A percentile compares a stretch with the other conserved stretches of the same genome.
Conservation (phyloP, 2,329 filamentous ascomycete species). For the Pseudogymnoascus sp. region DNA sequence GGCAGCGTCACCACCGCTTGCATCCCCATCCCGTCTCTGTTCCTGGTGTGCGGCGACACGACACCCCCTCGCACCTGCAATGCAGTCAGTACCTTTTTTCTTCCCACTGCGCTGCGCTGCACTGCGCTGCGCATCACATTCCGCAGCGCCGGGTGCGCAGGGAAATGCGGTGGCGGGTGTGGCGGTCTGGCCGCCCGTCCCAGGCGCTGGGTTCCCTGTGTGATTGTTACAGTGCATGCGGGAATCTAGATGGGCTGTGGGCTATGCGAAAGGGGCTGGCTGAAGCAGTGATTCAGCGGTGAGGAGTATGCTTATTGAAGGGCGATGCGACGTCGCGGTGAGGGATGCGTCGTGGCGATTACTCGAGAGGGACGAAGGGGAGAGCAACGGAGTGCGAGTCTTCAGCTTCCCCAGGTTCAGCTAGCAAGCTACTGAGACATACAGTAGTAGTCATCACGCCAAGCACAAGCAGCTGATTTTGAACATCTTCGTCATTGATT, state of each 20-base stretch:
- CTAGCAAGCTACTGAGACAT: neutral
- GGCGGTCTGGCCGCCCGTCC: neutral
- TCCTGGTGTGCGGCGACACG: too few relatives aligned
- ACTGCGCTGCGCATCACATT: neutral
- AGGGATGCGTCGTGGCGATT: neutral
- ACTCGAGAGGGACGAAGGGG: neutral
- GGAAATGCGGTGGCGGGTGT: neutral
- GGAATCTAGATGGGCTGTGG: neutral
- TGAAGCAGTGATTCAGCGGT: neutral
- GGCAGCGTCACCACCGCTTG: too few relatives aligned
- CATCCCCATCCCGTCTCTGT: too few relatives aligned
- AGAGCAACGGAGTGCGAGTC: neutral
- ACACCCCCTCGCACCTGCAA: too few relatives aligned
- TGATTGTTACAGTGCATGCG: neutral
- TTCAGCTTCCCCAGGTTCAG: slow-evolving; percentile 1
- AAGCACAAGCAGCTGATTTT: neutral
- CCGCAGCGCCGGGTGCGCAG: neutral
- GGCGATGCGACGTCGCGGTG: slow-evolving; percentile 1
- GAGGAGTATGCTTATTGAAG: neutral
- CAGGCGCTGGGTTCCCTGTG: too few relatives aligned
- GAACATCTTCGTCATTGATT: slow-evolving; percentile 3
- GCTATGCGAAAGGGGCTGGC: neutral
- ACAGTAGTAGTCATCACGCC: neutral
- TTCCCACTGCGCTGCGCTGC: neutral
- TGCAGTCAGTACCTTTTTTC: too few relatives aligned